Base-by-base conservation (phyloP, 371 early-diverging fungal genomes). In the Modicella reniformis region DNA sequence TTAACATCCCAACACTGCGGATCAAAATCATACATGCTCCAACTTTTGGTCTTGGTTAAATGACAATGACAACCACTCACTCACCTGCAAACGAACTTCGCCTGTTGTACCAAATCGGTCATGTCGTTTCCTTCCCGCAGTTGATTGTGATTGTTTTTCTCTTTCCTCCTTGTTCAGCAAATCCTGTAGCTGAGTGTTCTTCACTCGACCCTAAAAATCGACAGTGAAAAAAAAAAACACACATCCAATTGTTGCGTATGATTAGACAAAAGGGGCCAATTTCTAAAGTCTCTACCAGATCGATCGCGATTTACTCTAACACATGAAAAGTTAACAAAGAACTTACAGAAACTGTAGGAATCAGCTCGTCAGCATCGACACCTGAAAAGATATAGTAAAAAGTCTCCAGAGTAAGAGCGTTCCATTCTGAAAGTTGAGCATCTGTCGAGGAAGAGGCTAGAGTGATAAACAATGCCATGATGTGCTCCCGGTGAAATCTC, bases 361-460 rank as follows among this genome's bases (percentile, higher is more conserved):
- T 77, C 9, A 89, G 74, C 7, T 84, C 84, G 13, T 82, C 85
- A 8, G 90, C 83, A 33, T 83, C 81, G 8, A 87, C 81, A 17
- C 85, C 80, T 13, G 80, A 44, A 44, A 91, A 83, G 5, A 93
- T 57, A 60, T 89, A 81, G 67, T 86, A 91, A 10, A 91, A 62
- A 0, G 88, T 87, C 62, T 93, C 92, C 55, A 91, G 68, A 1
- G 90, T 80, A 15, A 89, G 75, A 5, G 87, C 69, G 63, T 92
- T 93, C 86, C 88, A 92, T 47, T 89, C 90, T 19, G 83, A 50
- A 19, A 81, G 84, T 60, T 89, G 88, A 0, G 81, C 56, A 37
- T 86, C 85, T 15, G 55, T 75, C 7, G 86, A 69, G 2, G 85
- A 87, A 2, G 90, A 89, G 3, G 91, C 88, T 23, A 91, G 82